These are phyloP conservation scores for Castanea mollissima DNA, from an alignment of 306 rosid genomes.

Conservation along the genomic window DNA sequence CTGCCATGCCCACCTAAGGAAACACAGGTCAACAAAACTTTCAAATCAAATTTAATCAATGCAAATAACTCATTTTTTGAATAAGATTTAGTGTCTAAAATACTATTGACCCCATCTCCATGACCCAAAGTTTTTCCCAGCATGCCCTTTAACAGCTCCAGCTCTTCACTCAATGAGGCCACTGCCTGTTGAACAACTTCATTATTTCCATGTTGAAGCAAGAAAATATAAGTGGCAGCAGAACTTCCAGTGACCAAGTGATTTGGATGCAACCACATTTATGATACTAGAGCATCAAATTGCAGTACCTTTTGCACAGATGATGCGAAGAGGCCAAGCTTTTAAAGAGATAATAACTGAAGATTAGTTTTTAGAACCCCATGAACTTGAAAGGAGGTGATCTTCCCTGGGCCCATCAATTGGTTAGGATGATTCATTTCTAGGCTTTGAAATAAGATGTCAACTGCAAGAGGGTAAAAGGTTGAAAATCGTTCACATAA, in stretches of 20 bases:
- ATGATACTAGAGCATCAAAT: slow-evolving; percentile 71
- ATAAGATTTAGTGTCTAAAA: slow-evolving; percentile 37
- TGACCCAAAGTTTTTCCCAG: slow-evolving; percentile 36
- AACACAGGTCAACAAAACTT: slow-evolving; percentile 70
- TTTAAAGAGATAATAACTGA: slow-evolving; percentile 80
- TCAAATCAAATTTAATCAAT: slow-evolving; percentile 74
- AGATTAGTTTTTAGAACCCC: slow-evolving; percentile 94
- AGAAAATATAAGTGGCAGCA: slow-evolving; percentile 85
- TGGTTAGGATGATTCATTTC: slow-evolving; percentile 39
- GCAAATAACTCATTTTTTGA: slow-evolving; percentile 72
- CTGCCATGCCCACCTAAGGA: slow-evolving; percentile 42
- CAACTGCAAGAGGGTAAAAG: slow-evolving; percentile 65
- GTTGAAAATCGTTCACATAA: slow-evolving; percentile 67
- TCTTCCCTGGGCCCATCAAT: slow-evolving; percentile 44
- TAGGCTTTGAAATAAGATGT: slow-evolving; percentile 75
- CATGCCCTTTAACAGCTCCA: slow-evolving; percentile 63
- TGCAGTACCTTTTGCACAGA: slow-evolving; percentile 72
- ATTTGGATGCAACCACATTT: slow-evolving; percentile 81
- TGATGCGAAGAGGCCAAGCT: slow-evolving; percentile 67
- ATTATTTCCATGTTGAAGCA: slow-evolving; percentile 83
- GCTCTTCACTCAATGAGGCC: slow-evolving; percentile 59
- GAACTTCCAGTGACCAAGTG: slow-evolving; percentile 80
- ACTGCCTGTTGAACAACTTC: slow-evolving; percentile 80
- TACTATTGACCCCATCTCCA: slow-evolving; percentile 31
- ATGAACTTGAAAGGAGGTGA: slow-evolving; percentile 71